A percentile compares a stretch with the other conserved stretches of the same genome.
Conservation (phyloP, 257 asterid species). For the Jasminum sambac region DNA sequence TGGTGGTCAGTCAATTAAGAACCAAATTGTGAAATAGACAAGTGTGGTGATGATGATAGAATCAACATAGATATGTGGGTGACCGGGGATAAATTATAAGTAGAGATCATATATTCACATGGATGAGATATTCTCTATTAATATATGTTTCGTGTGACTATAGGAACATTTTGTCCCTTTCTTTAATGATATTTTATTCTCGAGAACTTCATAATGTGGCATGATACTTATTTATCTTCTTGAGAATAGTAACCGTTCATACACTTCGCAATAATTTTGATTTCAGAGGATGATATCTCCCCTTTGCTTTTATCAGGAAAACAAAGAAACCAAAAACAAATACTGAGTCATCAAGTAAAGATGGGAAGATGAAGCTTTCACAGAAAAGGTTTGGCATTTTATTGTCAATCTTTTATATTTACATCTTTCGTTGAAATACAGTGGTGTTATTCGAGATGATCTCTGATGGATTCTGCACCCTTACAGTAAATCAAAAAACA, state of each 20-base stretch:
- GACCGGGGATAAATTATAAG: neutral
- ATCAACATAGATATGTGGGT: neutral
- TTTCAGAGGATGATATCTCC: slow-evolving; percentile 23
- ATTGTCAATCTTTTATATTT: neutral
- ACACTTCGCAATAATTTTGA: slow-evolving; percentile 4
- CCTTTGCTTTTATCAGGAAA: slow-evolving; percentile 45
- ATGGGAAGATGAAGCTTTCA: slow-evolving; percentile 46
- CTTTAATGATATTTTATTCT: neutral
- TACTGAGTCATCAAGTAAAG: slow-evolving; percentile 54
- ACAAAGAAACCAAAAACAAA: slow-evolving; percentile 51
- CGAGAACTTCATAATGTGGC: neutral
- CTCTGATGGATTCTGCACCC: slow-evolving; percentile 28
- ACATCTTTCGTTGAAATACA: slow-evolving; percentile 1
- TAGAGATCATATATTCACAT: neutral
- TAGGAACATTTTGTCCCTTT: neutral
- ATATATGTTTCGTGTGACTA: neutral
- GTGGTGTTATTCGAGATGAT: slow-evolving; percentile 20
- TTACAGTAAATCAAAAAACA: slow-evolving; percentile 52
- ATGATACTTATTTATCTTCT: neutral
- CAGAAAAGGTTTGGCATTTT: slow-evolving; percentile 53
- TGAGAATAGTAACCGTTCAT: neutral
- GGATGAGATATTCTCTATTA: neutral
- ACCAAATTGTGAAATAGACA: neutral
- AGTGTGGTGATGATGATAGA: neutral
- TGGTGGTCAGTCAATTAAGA: neutral